Base-by-base conservation (phyloP, 2,329 filamentous ascomycete species). In the Trichoderma brevicompactum region DNA sequence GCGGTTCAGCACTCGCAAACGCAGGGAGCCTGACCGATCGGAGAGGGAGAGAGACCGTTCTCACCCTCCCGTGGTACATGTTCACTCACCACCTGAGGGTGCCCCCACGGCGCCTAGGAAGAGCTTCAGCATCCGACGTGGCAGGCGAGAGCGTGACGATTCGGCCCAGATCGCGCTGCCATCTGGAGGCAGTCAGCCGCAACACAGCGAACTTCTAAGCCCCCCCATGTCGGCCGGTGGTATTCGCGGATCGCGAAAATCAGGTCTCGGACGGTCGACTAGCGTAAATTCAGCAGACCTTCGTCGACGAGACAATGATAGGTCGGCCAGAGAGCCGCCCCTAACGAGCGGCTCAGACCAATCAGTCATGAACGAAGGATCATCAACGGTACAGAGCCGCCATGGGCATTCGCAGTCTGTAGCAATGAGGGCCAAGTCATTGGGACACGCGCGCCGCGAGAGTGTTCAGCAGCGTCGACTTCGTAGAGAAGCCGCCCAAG, bases 201-300 rank as follows among this genome's bases (percentile, higher is more conserved):
- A 93, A 66, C 90, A 94, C 69, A 87, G 89, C 66, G 92, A 94
- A 66, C 83, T 96, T 13, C 84, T 96, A 12, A 90, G 89, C 66
- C 91, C 92, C 0, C 91, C 91, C 1, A 78, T 84, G 68, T 86
- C 88, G 7, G 83, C 85, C 19, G 88, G 87, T 44, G 85, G 79
- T 34, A 72, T 76, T 62, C 79, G 80, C 55, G 82, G 87, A 19
- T 84, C 86, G 50, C 84, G 85, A 61, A 88, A 86, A 54, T 90
- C 90, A 70, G 74, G 88, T 9, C 81, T 97, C 17, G 92, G 92
- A 41, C 87, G 94, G 68, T 97, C 93, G 7, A 93, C 94, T 8
- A 97, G 94, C 74, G 94, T 97, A 63, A 96, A 94, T 73, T 95
- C 92, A 2, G 92, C 90, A 34, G 93, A 96, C 68, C 88, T 92